Base-by-base conservation (phyloP, 225 moss, liverwort and hornwort species). In the Pseudisothecium myosuroides region DNA sequence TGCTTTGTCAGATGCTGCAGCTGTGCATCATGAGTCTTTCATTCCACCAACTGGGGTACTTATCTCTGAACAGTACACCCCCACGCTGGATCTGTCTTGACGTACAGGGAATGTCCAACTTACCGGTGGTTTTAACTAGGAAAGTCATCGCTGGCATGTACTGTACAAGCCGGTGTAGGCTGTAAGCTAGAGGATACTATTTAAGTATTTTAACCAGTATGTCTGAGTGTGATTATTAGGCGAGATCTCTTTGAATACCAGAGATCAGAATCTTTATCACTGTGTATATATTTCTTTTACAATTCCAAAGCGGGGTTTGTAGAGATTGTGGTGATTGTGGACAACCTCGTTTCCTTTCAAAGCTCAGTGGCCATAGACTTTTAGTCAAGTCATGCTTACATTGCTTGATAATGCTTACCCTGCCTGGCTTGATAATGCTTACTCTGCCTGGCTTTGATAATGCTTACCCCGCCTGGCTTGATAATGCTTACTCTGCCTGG, bases 1-100 rank as follows among this genome's bases (percentile, higher is more conserved):
- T 91, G 89, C 90, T 58, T 71, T 91, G 89, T 89, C 89, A 84
- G 86, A 83, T 86, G 43, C 60, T 47, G 86, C 75, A 84, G 85
- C 75, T 82, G 89, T 85, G 81, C 89, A 80, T 88, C 87, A 87
- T 90, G 79, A 80, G 88, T 54, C 81, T 79, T 83, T 63, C 84
- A 37, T 87, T 88, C 83, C 84, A 80, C 86, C 88, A 92, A 80
- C 92, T 83, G 56, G 90, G 49, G 83, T 41, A 82, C 77, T 63
- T 55, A 23, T 89, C 62, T 81, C 32, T 82, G 86, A 75, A 79
- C 80, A 84, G 74, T 74, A 75, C 80, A 80, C 79, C 56, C 29
- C 59, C 29, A 55, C 67, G 64, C 83, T 88, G 88, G 90, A 65
- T 83, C 83, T 84, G 84, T 89, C 72, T 67, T 79, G 79, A 89